Base-by-base conservation (phyloP, 2,329 filamentous ascomycete genomes). In the Penicillium sp. region DNA sequence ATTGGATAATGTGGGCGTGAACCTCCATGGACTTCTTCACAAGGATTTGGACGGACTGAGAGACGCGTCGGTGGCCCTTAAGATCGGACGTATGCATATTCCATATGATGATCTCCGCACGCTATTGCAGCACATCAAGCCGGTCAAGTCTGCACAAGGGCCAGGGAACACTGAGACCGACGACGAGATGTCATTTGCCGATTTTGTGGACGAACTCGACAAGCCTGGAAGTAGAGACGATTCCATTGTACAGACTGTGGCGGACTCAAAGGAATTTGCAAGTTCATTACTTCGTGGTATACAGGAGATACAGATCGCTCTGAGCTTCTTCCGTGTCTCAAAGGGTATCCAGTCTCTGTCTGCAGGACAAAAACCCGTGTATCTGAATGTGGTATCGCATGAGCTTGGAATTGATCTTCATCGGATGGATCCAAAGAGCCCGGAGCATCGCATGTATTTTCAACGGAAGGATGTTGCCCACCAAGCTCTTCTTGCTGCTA, bases 401-500 rank as follows among this genome's bases (percentile, higher is more conserved):
- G 95, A 99, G 72, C 86, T 99, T 40, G 93, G 93, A 58, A 84
- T 99, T 69, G 94, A 99, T 69, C 79, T 99, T 39, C 88, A 97
- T 70, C 87, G 93, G 22, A 82, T 99, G 53, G 93, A 99, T 71
- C 88, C 90, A 40, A 93, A 90, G 66, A 96, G 92, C 16, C 92
- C 94, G 1, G 92, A 93, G 0, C 94, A 99, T 79, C 87, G 94
- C 61, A 99, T 97, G 94, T 97, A 99, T 74, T 99, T 99, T 70
- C 90, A 92, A 2, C 86, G 89, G 22, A 88, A 91, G 59, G 94
- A 97, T 70, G 87, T 97, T 67, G 94, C 94, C 13, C 94, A 99
- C 72, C 93, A 99, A 78, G 94, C 92, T 11, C 81, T 99, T 35
- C 83, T 94, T 22, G 94, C 93, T 18, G 94, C 92, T 4, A 85